Evolutionary conservation across 2,329 filamentous ascomycete species (phyloP).

Genomic region (Lasiodiplodia gonubiensis): DNA sequence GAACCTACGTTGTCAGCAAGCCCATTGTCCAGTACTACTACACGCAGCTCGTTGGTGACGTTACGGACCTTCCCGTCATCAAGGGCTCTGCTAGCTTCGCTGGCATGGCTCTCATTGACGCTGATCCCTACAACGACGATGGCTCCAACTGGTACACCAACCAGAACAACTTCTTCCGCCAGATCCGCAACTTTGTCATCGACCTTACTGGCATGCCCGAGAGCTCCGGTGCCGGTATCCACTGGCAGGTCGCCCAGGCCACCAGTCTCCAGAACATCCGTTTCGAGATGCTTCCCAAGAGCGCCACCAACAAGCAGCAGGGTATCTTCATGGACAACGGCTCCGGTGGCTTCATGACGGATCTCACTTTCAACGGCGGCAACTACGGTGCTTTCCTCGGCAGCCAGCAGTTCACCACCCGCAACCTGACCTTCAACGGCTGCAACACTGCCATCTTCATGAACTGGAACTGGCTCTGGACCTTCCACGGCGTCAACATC

Average conservation of each 20-base stretch:
- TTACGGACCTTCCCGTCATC: slow-evolving; percentile 71
- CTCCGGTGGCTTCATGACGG: slow-evolving; percentile 65
- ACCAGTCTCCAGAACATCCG: slow-evolving; percentile 67
- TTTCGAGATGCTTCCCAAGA: slow-evolving; percentile 60
- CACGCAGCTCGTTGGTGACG: slow-evolving; percentile 89
- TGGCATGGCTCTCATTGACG: slow-evolving; percentile 88
- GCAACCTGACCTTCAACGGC: slow-evolving; percentile 58
- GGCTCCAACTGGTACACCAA: slow-evolving; percentile 59
- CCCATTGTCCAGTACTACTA: slow-evolving; percentile 90
- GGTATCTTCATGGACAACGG: slow-evolving; percentile 67
- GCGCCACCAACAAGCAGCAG: slow-evolving; percentile 56
- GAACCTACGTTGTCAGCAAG: slow-evolving; percentile 77
- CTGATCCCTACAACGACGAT: slow-evolving; percentile 78
- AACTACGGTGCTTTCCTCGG: slow-evolving; percentile 65
- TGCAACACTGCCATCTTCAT: slow-evolving; percentile 58
- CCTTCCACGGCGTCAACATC: slow-evolving; percentile 53
- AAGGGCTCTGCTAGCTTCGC: slow-evolving; percentile 68
- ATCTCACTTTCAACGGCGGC: slow-evolving; percentile 66
- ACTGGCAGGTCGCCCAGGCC: slow-evolving; percentile 72
- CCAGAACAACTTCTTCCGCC: slow-evolving; percentile 63
- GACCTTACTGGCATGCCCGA: slow-evolving; percentile 50
- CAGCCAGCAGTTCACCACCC: slow-evolving; percentile 66
- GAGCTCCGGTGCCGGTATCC: slow-evolving; percentile 56
- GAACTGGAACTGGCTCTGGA: slow-evolving; percentile 63
- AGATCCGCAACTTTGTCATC: slow-evolving; percentile 61